Percentiles rank a stretch among this genome's conserved stretches.
phyloP scores from a whole-genome alignment of 495 filamentous ascomycete species.

The Aspergillus nidulans region DNA sequence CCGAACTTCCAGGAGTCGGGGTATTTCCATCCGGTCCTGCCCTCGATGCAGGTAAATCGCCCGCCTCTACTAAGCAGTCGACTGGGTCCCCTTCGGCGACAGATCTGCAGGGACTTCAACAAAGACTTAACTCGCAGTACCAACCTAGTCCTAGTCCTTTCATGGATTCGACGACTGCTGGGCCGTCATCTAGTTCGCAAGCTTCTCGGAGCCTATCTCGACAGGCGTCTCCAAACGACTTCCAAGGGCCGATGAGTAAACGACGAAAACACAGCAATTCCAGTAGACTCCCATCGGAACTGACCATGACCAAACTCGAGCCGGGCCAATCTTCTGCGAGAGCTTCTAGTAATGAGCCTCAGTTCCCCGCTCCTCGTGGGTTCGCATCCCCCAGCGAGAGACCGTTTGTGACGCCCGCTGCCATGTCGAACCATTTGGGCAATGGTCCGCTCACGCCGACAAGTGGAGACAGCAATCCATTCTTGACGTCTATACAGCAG shows the following conservation, averaged over 20 bases:
- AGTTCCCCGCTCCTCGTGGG: slow-evolving; percentile 35
- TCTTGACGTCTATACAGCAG: slow-evolving; percentile 43
- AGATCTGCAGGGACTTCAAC: slow-evolving; percentile 52
- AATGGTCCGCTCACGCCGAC: slow-evolving; percentile 63
- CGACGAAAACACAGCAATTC: slow-evolving; percentile 70
- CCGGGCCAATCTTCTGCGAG: slow-evolving; percentile 38
- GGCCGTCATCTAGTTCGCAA: slow-evolving; percentile 41
- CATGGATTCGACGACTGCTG: slow-evolving; percentile 29
- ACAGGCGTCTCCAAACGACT: slow-evolving; percentile 63
- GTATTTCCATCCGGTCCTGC: slow-evolving; percentile 40
- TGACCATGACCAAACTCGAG: slow-evolving; percentile 78
- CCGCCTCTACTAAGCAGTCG: slow-evolving; percentile 22
- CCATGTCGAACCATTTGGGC: slow-evolving; percentile 46
- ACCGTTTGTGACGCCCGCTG: slow-evolving; percentile 43
- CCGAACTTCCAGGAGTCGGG: slow-evolving; percentile 40
- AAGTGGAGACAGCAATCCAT: slow-evolving; percentile 51
- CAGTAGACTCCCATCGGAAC: slow-evolving; percentile 59
- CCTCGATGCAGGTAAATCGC: slow-evolving; percentile 27
- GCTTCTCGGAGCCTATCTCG: slow-evolving; percentile 64
- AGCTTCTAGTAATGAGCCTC: slow-evolving; percentile 29
- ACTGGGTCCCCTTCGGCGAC: slow-evolving; percentile 39
- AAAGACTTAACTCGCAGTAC: slow-evolving; percentile 44
- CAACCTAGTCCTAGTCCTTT: slow-evolving; percentile 36
- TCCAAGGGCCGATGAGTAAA: slow-evolving; percentile 58
- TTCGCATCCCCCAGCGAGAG: slow-evolving; percentile 44